These are phyloP conservation scores for Sporothrix sp. DNA, from an alignment of 2,329 filamentous ascomycete species.

Conservation along the genomic window DNA sequence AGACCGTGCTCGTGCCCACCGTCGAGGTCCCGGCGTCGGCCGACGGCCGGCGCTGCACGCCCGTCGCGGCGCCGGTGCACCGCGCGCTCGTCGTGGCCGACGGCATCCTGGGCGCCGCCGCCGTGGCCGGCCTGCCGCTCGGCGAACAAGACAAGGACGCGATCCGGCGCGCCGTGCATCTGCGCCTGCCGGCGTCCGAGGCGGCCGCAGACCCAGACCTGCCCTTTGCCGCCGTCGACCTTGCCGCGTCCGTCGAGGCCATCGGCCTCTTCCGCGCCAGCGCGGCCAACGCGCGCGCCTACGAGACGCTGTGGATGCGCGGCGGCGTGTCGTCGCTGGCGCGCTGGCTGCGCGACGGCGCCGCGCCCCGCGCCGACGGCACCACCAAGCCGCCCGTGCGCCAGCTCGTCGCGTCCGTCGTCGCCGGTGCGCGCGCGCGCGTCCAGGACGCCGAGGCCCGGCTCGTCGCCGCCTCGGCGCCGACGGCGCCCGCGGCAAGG, in stretches of 20 bases:
- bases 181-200: slow-evolving; percentile 31
- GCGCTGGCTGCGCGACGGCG: slow-evolving; percentile 53
- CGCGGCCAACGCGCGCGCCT: slow-evolving; percentile 58
- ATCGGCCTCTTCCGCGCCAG: slow-evolving; percentile 59
- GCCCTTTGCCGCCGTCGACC: slow-evolving; percentile 52
- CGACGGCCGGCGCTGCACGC: slow-evolving; percentile 39
- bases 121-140: slow-evolving; percentile 36
- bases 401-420: slow-evolving; percentile 56
- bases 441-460: slow-evolving; percentile 41
- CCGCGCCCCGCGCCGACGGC: slow-evolving; percentile 28
- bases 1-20: slow-evolving; percentile 64
- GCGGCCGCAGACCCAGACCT: slow-evolving; percentile 20
- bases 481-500: slow-evolving; percentile 22
- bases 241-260: slow-evolving; percentile 51
- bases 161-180: slow-evolving; percentile 48
- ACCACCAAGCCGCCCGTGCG: slow-evolving; percentile 56
- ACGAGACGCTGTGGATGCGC: slow-evolving; percentile 63
- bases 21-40: slow-evolving; percentile 61
- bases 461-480: slow-evolving; percentile 22
- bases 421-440: slow-evolving; percentile 42
- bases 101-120: slow-evolving; percentile 58
- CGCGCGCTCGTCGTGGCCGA: slow-evolving; percentile 65
- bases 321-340: slow-evolving; percentile 58
- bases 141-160: slow-evolving; percentile 30
- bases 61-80: slow-evolving; percentile 74